Conservation (phyloP, 1,284 basidiomycete genomes). For the Xerocomus amazonicus region DNA sequence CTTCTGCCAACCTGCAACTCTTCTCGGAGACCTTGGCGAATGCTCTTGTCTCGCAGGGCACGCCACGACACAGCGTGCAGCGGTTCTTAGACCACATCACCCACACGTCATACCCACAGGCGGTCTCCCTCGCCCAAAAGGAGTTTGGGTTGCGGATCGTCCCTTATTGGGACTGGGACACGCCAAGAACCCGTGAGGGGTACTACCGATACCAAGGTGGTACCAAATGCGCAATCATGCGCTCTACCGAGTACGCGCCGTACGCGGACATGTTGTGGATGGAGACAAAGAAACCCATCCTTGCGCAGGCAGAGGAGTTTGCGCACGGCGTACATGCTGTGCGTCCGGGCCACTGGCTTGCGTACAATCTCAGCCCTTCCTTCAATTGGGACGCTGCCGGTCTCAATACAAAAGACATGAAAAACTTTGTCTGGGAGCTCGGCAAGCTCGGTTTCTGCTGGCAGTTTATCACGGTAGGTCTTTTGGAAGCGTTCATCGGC, state of each 20-base stretch:
- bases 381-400: conserved; percentile 96
- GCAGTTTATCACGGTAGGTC: conserved; percentile 95
- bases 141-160: conserved; percentile 73
- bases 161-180: conserved; percentile 92
- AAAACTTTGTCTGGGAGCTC: conserved; percentile 89
- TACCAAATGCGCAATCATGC: conserved; percentile 91
- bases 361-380: conserved; percentile 90
- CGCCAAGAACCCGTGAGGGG: conserved; percentile 91
- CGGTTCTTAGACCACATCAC: conserved; percentile 61
- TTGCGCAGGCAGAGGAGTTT: conserved; percentile 92
- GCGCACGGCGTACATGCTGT: conserved; percentile 81
- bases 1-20: conserved; percentile 72
- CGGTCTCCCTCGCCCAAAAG: conserved; percentile 74
- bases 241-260: conserved; percentile 89
- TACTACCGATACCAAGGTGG: conserved; percentile 98
- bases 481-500: background rate
- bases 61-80: conserved; percentile 43
- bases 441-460: conserved; percentile 92
- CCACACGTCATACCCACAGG: conserved; percentile 66
- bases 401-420: conserved; percentile 82
- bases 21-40: conserved; percentile 75
- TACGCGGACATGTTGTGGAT: conserved; percentile 94
- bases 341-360: conserved; percentile 86
- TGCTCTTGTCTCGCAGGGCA: conserved; percentile 68
- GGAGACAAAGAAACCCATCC: conserved; percentile 98